A percentile compares a stretch with the other conserved stretches of the same genome.
Evolutionary conservation across 2,329 filamentous ascomycete species (phyloP).

Genomic region (Fusarium siculi): DNA sequence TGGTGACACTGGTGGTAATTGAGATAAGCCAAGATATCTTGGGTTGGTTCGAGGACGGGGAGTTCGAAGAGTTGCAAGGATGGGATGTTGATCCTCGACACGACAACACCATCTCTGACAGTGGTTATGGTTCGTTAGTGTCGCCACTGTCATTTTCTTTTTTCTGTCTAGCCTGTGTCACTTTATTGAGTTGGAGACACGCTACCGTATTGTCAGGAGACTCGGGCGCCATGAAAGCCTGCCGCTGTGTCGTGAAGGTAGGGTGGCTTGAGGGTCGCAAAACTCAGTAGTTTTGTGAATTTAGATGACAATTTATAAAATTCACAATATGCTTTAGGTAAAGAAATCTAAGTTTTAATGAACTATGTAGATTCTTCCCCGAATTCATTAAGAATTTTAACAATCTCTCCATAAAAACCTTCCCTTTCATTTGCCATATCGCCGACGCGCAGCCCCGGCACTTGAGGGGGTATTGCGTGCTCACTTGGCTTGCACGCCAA

Average conservation of each 20-base stretch:
- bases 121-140: neutral
- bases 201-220: neutral
- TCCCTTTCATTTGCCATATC: neutral
- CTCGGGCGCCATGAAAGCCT: neutral
- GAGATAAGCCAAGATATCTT: slow-evolving; percentile 31
- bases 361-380: accelerated
- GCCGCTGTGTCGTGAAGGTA: accelerated
- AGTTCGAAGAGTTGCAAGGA: neutral
- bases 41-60: neutral
- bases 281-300: neutral
- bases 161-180: too few species aligned
- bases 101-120: neutral
- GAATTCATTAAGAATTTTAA: accelerated
- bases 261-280: neutral
- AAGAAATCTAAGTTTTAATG: too few species aligned
- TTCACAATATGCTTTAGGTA: accelerated
- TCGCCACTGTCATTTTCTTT: neutral
- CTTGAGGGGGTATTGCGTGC: slow-evolving; percentile 38
- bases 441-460: neutral
- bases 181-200: neutral
- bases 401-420: neutral
- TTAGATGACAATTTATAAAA: neutral
- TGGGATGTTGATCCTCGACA: neutral
- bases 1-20: slow-evolving; percentile 24
- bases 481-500: slow-evolving; percentile 35